Percentiles rank a stretch among this genome's conserved stretches.
These are phyloP conservation scores for Chlorella sorokiniana DNA, from an alignment of 139 green algal genomes.

Conservation along the genomic window DNA sequence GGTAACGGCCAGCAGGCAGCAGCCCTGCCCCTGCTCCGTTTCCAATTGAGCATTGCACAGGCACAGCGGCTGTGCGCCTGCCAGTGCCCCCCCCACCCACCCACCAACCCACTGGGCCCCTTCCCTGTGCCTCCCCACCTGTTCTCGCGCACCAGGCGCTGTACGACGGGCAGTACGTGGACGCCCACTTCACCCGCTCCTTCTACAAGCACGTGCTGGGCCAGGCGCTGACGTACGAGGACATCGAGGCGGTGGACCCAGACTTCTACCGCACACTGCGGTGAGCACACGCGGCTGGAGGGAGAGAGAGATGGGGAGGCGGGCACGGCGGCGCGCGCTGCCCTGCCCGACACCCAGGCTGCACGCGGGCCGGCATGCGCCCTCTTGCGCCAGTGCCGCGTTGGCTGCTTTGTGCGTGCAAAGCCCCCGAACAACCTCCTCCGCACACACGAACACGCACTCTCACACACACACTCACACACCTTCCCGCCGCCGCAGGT, in stretches of 20 bases:
- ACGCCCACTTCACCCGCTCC: conserved; percentile 97
- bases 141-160: conserved; percentile 68
- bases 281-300: conserved; percentile 58
- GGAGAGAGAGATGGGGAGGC: not conserved
- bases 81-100: too few relatives aligned
- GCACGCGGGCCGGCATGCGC: not conserved
- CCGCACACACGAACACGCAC: not conserved
- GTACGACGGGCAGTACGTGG: conserved; percentile 89
- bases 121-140: not conserved
- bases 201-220: conserved; percentile 99
- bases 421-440: too few relatives aligned
- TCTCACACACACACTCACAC: not conserved
- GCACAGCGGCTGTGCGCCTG: too few relatives aligned
- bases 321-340: not conserved
- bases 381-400: too few relatives aligned
- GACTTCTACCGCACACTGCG: conserved; percentile 94
- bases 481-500: conserved; percentile 29
- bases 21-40: too few relatives aligned
- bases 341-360: too few relatives aligned
- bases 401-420: too few relatives aligned
- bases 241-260: conserved; percentile 97
- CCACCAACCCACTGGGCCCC: too few relatives aligned
- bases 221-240: conserved; percentile 84
- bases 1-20: too few relatives aligned
- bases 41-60: too few relatives aligned